Conservation (phyloP, 495 filamentous ascomycete species). For the Hypoxylon trugodes region DNA sequence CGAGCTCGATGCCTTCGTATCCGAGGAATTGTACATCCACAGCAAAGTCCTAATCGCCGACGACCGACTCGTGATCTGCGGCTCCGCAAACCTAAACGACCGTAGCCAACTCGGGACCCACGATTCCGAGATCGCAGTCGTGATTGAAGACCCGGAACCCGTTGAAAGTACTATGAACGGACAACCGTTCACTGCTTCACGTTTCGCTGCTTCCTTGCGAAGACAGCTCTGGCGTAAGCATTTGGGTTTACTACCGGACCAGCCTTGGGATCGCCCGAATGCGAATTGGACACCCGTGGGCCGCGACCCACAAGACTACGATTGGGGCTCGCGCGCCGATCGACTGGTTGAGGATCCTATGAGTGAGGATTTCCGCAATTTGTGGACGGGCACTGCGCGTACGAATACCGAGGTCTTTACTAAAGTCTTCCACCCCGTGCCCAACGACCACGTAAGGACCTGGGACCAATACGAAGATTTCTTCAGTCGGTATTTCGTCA, state of each 20-base stretch:
- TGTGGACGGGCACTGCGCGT: conserved; percentile 78
- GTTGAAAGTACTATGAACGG: conserved; percentile 78
- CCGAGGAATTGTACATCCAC: conserved; percentile 94
- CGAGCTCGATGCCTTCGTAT: conserved; percentile 89
- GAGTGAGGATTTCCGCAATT: conserved; percentile 66
- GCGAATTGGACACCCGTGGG: conserved; percentile 81
- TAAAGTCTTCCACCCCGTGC: conserved; percentile 87
- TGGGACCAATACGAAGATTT: conserved; percentile 90
- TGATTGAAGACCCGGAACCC: conserved; percentile 79
- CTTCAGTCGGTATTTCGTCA: conserved; percentile 73
- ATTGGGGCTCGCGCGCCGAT: conserved; percentile 82
- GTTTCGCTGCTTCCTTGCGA: conserved; percentile 85
- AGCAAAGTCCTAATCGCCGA: conserved; percentile 94
- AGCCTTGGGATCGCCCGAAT: conserved; percentile 67
- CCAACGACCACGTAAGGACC: conserved; percentile 78
- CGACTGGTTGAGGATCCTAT: conserved; percentile 78
- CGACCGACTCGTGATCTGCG: conserved; percentile 87
- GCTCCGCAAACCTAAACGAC: conserved; percentile 94
- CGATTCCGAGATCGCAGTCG: conserved; percentile 84
- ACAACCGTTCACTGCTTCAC: conserved; percentile 70
- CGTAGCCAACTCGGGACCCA: conserved; percentile 88
- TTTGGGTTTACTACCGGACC: conserved; percentile 80
- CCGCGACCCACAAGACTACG: conserved; percentile 74
- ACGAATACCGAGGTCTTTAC: conserved; percentile 87
- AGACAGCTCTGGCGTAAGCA: conserved; percentile 91